A percentile compares a stretch with the other conserved stretches of the same genome.
These are phyloP conservation scores for Xylaria digitata DNA, from an alignment of 2,329 filamentous ascomycete species.

Conservation along the genomic window DNA sequence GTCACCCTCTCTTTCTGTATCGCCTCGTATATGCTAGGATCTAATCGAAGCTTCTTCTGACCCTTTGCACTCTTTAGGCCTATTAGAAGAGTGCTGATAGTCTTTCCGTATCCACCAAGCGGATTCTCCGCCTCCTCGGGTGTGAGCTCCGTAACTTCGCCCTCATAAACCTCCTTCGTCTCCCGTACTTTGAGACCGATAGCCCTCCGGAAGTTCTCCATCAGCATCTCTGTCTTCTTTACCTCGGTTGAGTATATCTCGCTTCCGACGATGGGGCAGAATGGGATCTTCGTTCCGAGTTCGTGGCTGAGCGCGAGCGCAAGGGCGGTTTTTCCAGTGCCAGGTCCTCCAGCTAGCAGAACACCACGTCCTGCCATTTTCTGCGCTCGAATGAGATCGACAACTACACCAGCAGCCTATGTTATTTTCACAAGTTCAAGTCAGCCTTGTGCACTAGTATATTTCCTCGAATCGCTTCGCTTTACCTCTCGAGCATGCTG, in stretches of 20 bases:
- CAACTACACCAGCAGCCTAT: constrained; percentile 92
- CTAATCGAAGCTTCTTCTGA: constrained; percentile 95
- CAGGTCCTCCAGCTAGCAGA: constrained; percentile 90
- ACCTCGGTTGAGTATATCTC: constrained; percentile 98
- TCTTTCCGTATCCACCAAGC: constrained; percentile 94
- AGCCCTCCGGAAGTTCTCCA: constrained; percentile 98
- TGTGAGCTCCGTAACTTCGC: constrained; percentile 96
- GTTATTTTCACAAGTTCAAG: constrained; percentile 10
- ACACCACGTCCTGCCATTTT: constrained; percentile 98
- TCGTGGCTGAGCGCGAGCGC: constrained; percentile 97
- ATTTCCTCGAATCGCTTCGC: neutral
- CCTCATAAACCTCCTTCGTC: constrained; percentile 99
- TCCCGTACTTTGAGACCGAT: constrained; percentile 97
- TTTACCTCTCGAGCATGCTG: constrained; percentile 84
- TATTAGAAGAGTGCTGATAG: constrained; percentile 94
- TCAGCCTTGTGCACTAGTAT: constrained; percentile 35
- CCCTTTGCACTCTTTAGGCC: constrained; percentile 95
- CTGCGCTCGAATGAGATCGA: constrained; percentile 94
- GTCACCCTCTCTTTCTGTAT: constrained; percentile 98
- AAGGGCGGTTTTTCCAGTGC: constrained; percentile 96
- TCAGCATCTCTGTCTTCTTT: constrained; percentile 98
- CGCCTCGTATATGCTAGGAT: constrained; percentile 98
- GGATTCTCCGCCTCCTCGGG: constrained; percentile 99
- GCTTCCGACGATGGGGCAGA: constrained; percentile 97
- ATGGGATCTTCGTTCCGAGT: constrained; percentile 96